Base-by-base conservation (phyloP, 2,329 filamentous ascomycete species). In the Colletotrichum caudatum region DNA sequence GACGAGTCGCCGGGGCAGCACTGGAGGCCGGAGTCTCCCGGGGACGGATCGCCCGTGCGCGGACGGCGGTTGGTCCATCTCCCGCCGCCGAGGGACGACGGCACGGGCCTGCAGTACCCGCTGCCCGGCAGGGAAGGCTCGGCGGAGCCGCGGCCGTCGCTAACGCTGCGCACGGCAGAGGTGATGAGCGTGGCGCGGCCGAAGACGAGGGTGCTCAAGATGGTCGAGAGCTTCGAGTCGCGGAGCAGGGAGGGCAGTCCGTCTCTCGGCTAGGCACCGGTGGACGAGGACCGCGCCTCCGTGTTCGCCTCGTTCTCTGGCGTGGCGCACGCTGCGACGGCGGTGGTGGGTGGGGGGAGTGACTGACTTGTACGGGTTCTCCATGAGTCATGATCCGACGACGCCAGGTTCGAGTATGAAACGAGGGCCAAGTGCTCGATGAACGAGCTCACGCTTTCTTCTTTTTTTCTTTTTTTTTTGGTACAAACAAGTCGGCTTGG, bases 201-300 rank as follows among this genome's bases (percentile, higher is more conserved):
- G 12, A 77, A 80, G 74, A 84, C 84, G 18, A 78, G 83, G 46
- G 88, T 90, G 37, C 77, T 88, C 58, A 82, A 84, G 57, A 88
- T 90, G 86, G 87, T 90, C 50, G 83, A 89, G 75, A 84, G 80
- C 70, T 83, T 90, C 71, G 88, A 90, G 82, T 82, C 78, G 44
- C 78, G 79, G 65, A 87, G 83, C 72, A 80, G 82, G 53, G 70
- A 73, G 33, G 77, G 75, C 5, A 88, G 85, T 71, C 80, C 84
- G 29, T 68, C 65, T n/a, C 50, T 68, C 50, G 65, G 65, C 50
- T 68, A 62, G 58, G 18, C 2, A 23, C 61, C 37, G 37, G 37
- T 23, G 1, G 23, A 50, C 12, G 33, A 23, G 14, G 60, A 35
- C 11, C 48, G 35, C 23, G n/a, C 16, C 20, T 33, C 60, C n/a